Conservation (phyloP, 2,329 filamentous ascomycete genomes). For the Aspergillus sp. region DNA sequence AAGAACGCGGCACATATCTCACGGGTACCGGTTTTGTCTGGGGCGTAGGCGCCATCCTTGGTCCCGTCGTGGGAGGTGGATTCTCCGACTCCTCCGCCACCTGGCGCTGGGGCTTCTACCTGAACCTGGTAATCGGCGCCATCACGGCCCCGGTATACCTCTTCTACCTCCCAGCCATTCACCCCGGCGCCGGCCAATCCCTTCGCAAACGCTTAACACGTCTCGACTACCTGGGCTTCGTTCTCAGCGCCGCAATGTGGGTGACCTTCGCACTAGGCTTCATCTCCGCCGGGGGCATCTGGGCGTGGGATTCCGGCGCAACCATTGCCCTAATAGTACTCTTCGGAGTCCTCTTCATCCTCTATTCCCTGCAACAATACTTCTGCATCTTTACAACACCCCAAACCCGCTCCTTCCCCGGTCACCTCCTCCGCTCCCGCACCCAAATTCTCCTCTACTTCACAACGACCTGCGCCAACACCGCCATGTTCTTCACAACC, state of each 20-base stretch:
- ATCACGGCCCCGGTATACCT: conserved; percentile 48
- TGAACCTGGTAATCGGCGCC: conserved; percentile 56
- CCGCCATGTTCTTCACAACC: conserved; percentile 40
- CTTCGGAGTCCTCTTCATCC: conserved; percentile 47
- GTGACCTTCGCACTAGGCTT: conserved; percentile 50
- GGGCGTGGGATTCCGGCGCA: conserved; percentile 47
- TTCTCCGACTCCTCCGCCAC: conserved; percentile 20
- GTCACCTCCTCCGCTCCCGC: conserved; percentile 47
- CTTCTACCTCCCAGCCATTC: conserved; percentile 42
- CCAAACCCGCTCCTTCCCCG: conserved; percentile 51
- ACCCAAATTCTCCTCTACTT: conserved; percentile 47
- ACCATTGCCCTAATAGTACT: conserved; percentile 26
- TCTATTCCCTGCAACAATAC: conserved; percentile 52
- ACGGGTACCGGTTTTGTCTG: conserved; percentile 6
- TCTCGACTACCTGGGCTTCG: conserved; percentile 51
- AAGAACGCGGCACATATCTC: conserved; percentile 3
- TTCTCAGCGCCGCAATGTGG: conserved; percentile 48
- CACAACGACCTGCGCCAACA: conserved; percentile 39
- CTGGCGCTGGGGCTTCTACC: conserved; percentile 53
- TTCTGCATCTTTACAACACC: conserved; percentile 47
- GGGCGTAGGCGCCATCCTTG: conserved; percentile 14
- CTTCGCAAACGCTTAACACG: conserved; percentile 27
- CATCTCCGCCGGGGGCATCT: conserved; percentile 54
- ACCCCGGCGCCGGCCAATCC: conserved; percentile 25
- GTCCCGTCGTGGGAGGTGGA: conserved; percentile 12